Percentiles rank a stretch among this genome's conserved stretches.
phyloP scores from a whole-genome alignment of 345 rosid genomes.

The Salix dunnii region DNA sequence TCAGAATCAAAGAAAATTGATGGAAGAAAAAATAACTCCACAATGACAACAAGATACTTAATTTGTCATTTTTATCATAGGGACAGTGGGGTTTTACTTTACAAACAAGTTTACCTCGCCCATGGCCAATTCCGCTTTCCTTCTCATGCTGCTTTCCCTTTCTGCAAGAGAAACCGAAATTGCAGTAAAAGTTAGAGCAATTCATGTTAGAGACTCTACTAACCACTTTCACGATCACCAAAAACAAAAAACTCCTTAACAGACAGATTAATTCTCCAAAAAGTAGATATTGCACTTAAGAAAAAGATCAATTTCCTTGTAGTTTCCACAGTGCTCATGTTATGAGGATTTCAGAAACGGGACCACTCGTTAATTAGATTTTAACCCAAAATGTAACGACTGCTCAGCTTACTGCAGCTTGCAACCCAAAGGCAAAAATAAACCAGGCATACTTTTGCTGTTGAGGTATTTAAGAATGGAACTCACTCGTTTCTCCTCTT shows the following conservation, averaged over 20 bases:
- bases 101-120: slow-evolving; percentile 20
- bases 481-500: slow-evolving; percentile 87
- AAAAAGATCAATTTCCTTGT: background rate
- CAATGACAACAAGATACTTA: slow-evolving; percentile 9
- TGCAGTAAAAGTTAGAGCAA: background rate
- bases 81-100: slow-evolving; percentile 21
- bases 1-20: slow-evolving; percentile 29
- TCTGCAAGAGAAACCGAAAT: slow-evolving; percentile 35
- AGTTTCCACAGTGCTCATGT: background rate
- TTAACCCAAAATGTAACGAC: background rate
- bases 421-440: background rate
- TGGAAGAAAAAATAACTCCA: slow-evolving; percentile 23
- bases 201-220: background rate
- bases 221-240: background rate
- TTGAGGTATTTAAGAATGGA: background rate
- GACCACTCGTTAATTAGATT: background rate
- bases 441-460: background rate
- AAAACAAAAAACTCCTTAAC: background rate
- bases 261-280: background rate
- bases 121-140: slow-evolving; percentile 2
- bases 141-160: slow-evolving; percentile 51
- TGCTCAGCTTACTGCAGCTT: background rate
- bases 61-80: slow-evolving; percentile 21
- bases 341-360: background rate
- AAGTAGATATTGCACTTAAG: background rate